Base-by-base conservation (phyloP, 2,329 filamentous ascomycete genomes). In the Sphaerulina populicola region DNA sequence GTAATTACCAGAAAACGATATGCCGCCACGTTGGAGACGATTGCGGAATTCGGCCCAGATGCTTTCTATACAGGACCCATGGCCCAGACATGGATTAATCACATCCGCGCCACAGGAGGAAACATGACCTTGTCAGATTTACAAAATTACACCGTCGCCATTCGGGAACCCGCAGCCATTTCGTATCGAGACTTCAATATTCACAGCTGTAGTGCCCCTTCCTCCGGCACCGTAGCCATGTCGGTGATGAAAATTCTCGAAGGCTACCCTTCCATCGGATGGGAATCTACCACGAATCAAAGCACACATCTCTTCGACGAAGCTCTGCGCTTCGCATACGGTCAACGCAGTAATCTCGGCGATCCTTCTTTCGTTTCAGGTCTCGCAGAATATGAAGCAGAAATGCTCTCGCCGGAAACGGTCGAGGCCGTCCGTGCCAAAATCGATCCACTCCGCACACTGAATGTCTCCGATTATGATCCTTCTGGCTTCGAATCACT, bases 321-420 rank as follows among this genome's bases (percentile, higher is more conserved):
- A 73, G 85, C 89, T 10, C 88, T 95, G 72, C 80, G 88, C 18
- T 97, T 94, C 66, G 89, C 81, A 2, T 97, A 96, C 65, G 89
- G 84, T 35, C 61, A 70, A 60, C 82, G 89, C 51, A 77, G 81
- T n/a, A 76, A 83, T 27, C 77, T 97, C 0, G 91, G 89, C 4
- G 93, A 97, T 66, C 93, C 91, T 0, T 74, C 72, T 1, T 95
- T 85, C 65, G 79, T 94, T 3, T 59, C 74, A 0, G 79, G 79
- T 29, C 72, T 91, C 45, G 70, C 74, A 7, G 67, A 71, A 6
- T 84, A 85, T 58, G 82, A 96, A 67, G 66, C 74, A 1, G 66
- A 75, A 2, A 86, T 97, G 75, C 69, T 96, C 14, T 78, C 77
- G 39, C 69, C 77, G 0, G 66, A 70, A 0, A 82, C 79, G 0